phyloP scores from a whole-genome alignment of 2,329 filamentous ascomycete species.

The Diaporthe amygdali region DNA sequence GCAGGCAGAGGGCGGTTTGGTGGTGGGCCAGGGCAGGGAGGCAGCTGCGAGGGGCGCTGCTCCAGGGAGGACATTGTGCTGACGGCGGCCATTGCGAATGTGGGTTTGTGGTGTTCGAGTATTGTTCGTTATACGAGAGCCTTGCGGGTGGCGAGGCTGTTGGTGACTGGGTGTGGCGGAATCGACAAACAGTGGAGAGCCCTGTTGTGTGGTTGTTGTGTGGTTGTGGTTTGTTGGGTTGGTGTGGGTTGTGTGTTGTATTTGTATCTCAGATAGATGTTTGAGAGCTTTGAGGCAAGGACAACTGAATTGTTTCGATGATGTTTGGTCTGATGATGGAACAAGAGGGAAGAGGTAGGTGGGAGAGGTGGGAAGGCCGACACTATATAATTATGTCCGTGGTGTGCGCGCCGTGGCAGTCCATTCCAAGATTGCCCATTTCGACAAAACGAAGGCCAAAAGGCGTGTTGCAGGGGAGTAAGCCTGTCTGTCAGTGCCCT shows the following conservation, averaged over 20 bases:
- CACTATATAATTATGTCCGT: constrained; percentile 19
- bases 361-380: constrained; percentile 12
- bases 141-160: constrained; percentile 20
- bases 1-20: constrained; percentile 69
- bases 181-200: constrained; percentile 13
- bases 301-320: constrained; percentile 14
- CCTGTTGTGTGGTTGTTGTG: neutral
- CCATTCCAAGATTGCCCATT: constrained; percentile 19
- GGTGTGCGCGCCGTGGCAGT: constrained; percentile 4
- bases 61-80: constrained; percentile 26
- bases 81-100: constrained; percentile 25
- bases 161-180: neutral
- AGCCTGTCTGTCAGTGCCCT: constrained; percentile 17
- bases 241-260: neutral
- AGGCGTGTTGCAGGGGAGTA: constrained; percentile 12
- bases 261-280: constrained; percentile 1
- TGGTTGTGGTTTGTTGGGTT: neutral
- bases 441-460: constrained; percentile 20
- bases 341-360: neutral
- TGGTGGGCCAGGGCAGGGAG: constrained; percentile 70
- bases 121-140: neutral
- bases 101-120: neutral
- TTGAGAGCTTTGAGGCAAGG: constrained; percentile 9
- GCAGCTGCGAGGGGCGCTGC: constrained; percentile 68
- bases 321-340: constrained; percentile 19